Percentiles rank a stretch among this genome's conserved stretches.
These are phyloP conservation scores for Thermoascus crustaceus DNA, from an alignment of 2,329 filamentous ascomycete genomes.

Conservation along the genomic window DNA sequence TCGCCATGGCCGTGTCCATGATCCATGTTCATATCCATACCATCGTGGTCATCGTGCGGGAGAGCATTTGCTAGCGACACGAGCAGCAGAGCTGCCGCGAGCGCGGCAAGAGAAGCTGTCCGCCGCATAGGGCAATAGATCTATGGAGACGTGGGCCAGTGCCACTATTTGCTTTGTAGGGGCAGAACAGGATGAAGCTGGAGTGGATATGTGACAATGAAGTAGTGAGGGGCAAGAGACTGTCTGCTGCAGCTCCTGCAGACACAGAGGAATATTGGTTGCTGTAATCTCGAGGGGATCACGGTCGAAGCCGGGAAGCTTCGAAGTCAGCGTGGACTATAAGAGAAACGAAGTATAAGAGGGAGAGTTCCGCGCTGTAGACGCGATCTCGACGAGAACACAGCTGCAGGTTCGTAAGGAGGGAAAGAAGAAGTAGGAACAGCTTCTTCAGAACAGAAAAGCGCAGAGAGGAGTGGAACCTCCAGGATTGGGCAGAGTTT, in stretches of 20 bases:
- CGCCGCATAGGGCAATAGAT: conserved; percentile 16
- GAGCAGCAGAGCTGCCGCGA: conserved; percentile 22
- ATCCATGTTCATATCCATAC: conserved; percentile 19
- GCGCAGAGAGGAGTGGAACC: background rate
- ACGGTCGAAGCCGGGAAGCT: conserved; percentile 1
- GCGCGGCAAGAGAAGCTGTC: conserved; percentile 15
- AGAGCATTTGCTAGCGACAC: conserved; percentile 22
- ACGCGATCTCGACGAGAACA: background rate
- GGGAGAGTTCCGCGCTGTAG: conserved; percentile 1
- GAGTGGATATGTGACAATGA: no score
- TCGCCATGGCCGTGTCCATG: conserved; percentile 9
- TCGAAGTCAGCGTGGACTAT: background rate
- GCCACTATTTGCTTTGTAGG: no score
- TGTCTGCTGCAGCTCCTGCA: conserved; percentile 1
- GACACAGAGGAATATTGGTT: background rate
- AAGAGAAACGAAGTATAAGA: conserved; percentile 13
- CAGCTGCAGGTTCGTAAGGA: conserved; percentile 1
- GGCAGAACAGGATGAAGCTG: no score
- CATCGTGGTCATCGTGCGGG: conserved; percentile 28
- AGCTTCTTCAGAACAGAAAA: background rate
- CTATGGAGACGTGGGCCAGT: no score
- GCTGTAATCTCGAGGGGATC: background rate
- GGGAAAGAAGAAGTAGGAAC: conserved; percentile 6
- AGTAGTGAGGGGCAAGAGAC: no score
- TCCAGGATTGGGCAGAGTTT: conserved; percentile 7